Conservation (phyloP, 768 basidiomycete genomes). For the Auricularia auricula-judae region DNA sequence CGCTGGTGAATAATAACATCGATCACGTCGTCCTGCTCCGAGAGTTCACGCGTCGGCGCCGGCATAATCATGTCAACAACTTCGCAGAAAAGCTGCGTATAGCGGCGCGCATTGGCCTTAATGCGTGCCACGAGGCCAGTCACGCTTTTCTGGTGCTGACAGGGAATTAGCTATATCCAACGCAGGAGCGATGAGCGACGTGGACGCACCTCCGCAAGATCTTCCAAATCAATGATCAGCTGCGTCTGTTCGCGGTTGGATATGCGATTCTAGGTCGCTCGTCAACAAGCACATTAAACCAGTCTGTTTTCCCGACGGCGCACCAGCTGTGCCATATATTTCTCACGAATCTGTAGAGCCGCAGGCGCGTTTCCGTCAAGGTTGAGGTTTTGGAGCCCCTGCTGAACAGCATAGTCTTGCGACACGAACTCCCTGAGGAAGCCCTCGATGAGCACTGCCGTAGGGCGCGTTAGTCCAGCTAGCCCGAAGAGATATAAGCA, state of each 20-base stretch:
- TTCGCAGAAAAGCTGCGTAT: conserved; percentile 78
- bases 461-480: neutral
- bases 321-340: conserved; percentile 77
- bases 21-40: conserved; percentile 86
- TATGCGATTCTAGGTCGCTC: conserved; percentile 59
- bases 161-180: neutral
- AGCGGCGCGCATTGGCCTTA: conserved; percentile 77
- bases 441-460: conserved; percentile 51
- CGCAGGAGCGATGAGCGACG: neutral
- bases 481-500: neutral
- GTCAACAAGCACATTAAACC: conserved; percentile 8
- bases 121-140: conserved; percentile 74
- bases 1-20: conserved; percentile 95
- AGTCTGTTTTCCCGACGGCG: conserved; percentile 16
- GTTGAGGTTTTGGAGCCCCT: conserved; percentile 59
- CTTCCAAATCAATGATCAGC: conserved; percentile 81
- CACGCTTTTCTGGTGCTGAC: conserved; percentile 56
- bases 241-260: conserved; percentile 90
- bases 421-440: conserved; percentile 62
- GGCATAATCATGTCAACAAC: conserved; percentile 89
- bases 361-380: conserved; percentile 42
- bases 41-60: conserved; percentile 78
- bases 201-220: conserved; percentile 55
- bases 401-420: conserved; percentile 49
- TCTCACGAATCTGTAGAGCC: conserved; percentile 22